Evolutionary conservation across 2,329 filamentous ascomycete species (phyloP), one percentile per base, ranked within the genome.

Genomic region (Fusarium phyllophilum): DNA sequence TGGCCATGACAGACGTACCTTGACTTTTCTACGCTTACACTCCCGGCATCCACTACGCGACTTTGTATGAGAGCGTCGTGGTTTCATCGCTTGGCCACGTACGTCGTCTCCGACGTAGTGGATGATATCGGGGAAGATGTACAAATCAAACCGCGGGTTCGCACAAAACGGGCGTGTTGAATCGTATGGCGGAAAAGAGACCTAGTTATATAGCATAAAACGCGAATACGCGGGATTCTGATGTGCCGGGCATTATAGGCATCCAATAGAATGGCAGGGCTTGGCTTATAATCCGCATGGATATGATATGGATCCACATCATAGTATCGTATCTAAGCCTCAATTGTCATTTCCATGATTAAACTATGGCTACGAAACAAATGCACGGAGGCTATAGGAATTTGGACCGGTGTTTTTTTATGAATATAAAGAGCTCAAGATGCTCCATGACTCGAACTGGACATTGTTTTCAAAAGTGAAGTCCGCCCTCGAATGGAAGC

Each of bases 401-500:
- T 41, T 41, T 9, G 12, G 1, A 41, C 13, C 6, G 20, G 12
- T 22, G 1, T n/a, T 22, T 14, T 22, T 9, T 13, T 8, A 41
- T 41, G 20, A 5, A 8, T 41, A 41, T 14, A 41, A 22, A 13
- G 20, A 4, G 7, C 38, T 41, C 12, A 6, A 22, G 8, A 22
- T 41, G 38, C 20, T 41, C 20, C 20, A 4, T 22, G 6, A 9
- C 36, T 38, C 5, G 2, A 11, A 18, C 17, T 38, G 36, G 9
- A 0, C 18, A 9, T 38, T 38, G 36, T 18, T 38, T 4, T 36
- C 2, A 6, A 5, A 18, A 38, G 4, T 10, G 1, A 18, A 38
- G 36, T 38, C 17, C 36, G 1, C 17, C 36, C 34, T 10, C 18
- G 10, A 18, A 38, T 9, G 18, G 36, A 38, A 39, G 20, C 20